A percentile compares a stretch with the other conserved stretches of the same genome.
Conservation (phyloP, 768 basidiomycete genomes). For the Dictyophora rubrovolvata region DNA sequence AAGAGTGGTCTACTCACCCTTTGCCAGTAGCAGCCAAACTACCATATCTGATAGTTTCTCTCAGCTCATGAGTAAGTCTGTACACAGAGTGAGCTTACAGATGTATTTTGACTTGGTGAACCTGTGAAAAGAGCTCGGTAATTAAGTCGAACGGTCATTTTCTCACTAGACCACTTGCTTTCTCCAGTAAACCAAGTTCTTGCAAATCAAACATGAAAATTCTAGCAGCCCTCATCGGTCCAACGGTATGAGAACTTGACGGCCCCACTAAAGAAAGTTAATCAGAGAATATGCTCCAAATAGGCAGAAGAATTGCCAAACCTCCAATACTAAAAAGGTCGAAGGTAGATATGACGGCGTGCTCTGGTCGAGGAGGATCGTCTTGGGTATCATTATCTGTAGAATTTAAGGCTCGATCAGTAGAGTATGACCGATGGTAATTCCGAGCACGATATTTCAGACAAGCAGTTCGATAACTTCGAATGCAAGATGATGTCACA, state of each 20-base stretch:
- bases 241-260: conserved; percentile 57
- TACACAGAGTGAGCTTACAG: conserved; percentile 38
- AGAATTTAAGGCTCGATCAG: neutral
- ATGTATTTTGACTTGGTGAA: conserved; percentile 73
- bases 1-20: conserved; percentile 40
- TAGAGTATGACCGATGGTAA: neutral
- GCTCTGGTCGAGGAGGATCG: conserved; percentile 39
- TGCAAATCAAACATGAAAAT: conserved; percentile 75
- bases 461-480: too few relatives aligned
- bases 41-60: conserved; percentile 53
- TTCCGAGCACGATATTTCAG: neutral
- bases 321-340: conserved; percentile 90
- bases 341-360: conserved; percentile 89
- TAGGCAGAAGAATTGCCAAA: conserved; percentile 25
- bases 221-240: conserved; percentile 85
- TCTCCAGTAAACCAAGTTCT: conserved; percentile 57
- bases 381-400: neutral
- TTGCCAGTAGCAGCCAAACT: conserved; percentile 89
- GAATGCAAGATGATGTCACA: too few relatives aligned
- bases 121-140: conserved; percentile 28
- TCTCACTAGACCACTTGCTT: conserved; percentile 29
- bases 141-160: neutral
- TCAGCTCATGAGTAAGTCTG: neutral
- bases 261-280: conserved; percentile 38
- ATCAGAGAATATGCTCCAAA: conserved; percentile 2